Percentiles rank a stretch among this genome's conserved stretches.
These are phyloP conservation scores for Boletus sensibilis DNA, from an alignment of 768 basidiomycete species.

Conservation along the genomic window DNA sequence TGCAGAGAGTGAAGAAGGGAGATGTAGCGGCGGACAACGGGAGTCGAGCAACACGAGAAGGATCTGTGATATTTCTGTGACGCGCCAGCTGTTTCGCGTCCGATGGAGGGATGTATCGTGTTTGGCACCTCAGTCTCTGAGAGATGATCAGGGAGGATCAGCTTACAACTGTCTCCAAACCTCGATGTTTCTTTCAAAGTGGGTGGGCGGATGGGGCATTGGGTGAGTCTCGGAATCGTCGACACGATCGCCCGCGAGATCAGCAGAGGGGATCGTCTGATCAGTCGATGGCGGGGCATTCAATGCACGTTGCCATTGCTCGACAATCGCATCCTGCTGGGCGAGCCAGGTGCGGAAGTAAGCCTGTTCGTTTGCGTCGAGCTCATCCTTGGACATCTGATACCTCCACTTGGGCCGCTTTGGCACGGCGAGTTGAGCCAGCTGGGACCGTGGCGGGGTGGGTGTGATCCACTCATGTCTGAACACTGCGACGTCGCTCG, in stretches of 20 bases:
- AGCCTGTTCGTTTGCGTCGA: conserved; percentile 89
- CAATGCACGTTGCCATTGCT: conserved; percentile 45
- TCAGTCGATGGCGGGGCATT: conserved; percentile 3
- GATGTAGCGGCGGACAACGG: conserved; percentile 85
- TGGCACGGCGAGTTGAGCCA: conserved; percentile 37
- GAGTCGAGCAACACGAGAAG: conserved; percentile 86
- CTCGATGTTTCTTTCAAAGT: conserved; percentile 88
- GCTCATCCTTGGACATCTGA: conserved; percentile 83
- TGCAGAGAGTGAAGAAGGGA: conserved; percentile 70
- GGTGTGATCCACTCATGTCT: conserved; percentile 11
- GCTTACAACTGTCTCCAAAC: conserved; percentile 92
- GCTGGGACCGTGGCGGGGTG: not conserved
- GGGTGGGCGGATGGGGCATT: conserved; percentile 67
- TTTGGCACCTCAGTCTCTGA: not conserved
- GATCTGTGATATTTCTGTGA: conserved; percentile 87
- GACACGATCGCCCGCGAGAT: not conserved
- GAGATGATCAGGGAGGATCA: not conserved
- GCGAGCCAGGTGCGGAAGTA: conserved; percentile 76
- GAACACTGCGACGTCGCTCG: conserved; percentile 39
- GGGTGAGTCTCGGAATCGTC: conserved; percentile 15
- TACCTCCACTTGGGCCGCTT: conserved; percentile 84
- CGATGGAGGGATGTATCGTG: not conserved
- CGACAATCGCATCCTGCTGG: conserved; percentile 57
- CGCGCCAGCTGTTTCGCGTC: conserved; percentile 72
- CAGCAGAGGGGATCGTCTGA: conserved; percentile 1